A percentile compares a stretch with the other conserved stretches of the same genome.
Evolutionary conservation across 164 flowering plant genomes (phyloP).

Genomic region (Annona squamosa): DNA sequence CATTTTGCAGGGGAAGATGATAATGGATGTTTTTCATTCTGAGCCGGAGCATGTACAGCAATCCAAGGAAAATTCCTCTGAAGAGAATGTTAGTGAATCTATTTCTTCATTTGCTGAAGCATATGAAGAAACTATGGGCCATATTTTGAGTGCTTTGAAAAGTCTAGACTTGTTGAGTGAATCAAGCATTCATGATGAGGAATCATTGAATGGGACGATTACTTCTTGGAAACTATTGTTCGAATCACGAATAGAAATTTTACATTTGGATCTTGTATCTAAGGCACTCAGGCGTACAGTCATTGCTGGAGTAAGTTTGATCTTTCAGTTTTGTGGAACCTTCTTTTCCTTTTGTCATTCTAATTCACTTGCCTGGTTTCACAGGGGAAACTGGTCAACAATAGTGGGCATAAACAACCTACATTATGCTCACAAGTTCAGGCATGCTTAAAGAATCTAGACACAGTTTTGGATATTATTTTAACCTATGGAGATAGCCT

Average conservation of each 20-base stretch:
- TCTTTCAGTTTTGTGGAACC: background rate
- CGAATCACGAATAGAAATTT: constrained; percentile 22
- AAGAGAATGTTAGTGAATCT: constrained; percentile 18
- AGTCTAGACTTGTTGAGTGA: constrained; percentile 23
- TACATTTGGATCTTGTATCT: constrained; percentile 41
- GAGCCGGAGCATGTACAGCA: constrained; percentile 16
- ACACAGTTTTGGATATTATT: constrained; percentile 29
- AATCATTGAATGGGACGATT: constrained; percentile 24
- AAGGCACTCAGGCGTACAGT: constrained; percentile 34
- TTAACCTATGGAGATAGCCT: constrained; percentile 47
- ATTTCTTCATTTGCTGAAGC: constrained; percentile 32
- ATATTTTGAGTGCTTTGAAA: constrained; percentile 28
- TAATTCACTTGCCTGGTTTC: constrained; percentile 3
- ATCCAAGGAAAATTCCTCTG: constrained; percentile 5
- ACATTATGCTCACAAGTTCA: constrained; percentile 21
- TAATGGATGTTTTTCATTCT: constrained; percentile 28
- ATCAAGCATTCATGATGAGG: constrained; percentile 23
- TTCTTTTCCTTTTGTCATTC: background rate
- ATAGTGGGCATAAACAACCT: constrained; percentile 16
- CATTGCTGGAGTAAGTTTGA: constrained; percentile 36
- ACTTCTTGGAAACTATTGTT: constrained; percentile 45
- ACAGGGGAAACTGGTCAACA: constrained; percentile 45
- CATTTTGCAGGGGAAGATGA: constrained; percentile 41
- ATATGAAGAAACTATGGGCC: constrained; percentile 21
- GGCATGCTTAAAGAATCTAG: constrained; percentile 29